Conservation (phyloP, 1,284 basidiomycete genomes). For the Heliocybe sulcata region DNA sequence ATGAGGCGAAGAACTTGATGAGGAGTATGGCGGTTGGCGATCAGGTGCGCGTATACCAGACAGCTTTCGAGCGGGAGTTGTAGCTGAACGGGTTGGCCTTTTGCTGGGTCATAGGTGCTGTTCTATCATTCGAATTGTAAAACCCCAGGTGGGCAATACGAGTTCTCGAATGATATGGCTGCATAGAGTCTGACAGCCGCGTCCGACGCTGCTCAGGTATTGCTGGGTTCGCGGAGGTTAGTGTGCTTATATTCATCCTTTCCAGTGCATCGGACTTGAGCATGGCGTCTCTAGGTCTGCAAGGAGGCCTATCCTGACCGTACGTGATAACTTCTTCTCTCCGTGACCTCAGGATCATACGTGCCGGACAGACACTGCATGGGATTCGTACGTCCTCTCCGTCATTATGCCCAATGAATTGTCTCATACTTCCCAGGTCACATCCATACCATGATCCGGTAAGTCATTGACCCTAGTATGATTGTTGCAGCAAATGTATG, state of each 20-base stretch:
- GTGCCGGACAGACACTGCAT: slow-evolving; percentile 67
- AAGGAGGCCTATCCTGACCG: slow-evolving; percentile 88
- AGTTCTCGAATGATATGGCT: not conserved
- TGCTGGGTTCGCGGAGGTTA: slow-evolving; percentile 75
- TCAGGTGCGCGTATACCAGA: slow-evolving; percentile 40
- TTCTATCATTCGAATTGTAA: slow-evolving; percentile 96
- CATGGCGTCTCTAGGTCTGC: slow-evolving; percentile 46
- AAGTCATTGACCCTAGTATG: slow-evolving; percentile 15
- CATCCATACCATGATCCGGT: slow-evolving; percentile 91
- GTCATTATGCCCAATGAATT: slow-evolving; percentile 1
- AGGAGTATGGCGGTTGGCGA: slow-evolving; percentile 86
- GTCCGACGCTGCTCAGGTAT: slow-evolving; percentile 47
- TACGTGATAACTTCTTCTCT: slow-evolving; percentile 32
- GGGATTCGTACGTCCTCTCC: slow-evolving; percentile 61
- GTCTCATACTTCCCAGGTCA: slow-evolving; percentile 24
- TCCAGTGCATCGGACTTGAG: slow-evolving; percentile 1
- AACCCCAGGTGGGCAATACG: slow-evolving; percentile 59
- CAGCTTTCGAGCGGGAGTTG: slow-evolving; percentile 6
- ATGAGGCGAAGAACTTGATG: slow-evolving; percentile 90
- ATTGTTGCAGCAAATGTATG: not conserved
- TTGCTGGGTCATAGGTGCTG: slow-evolving; percentile 21
- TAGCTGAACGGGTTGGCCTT: not conserved
- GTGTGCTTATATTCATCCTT: slow-evolving; percentile 10
- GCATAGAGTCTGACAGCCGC: not conserved
- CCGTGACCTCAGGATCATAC: slow-evolving; percentile 8